Percentiles rank a stretch among this genome's conserved stretches.
Evolutionary conservation across 1,284 basidiomycete genomes (phyloP).

Genomic region (Apiotrichum veenhuisii): DNA sequence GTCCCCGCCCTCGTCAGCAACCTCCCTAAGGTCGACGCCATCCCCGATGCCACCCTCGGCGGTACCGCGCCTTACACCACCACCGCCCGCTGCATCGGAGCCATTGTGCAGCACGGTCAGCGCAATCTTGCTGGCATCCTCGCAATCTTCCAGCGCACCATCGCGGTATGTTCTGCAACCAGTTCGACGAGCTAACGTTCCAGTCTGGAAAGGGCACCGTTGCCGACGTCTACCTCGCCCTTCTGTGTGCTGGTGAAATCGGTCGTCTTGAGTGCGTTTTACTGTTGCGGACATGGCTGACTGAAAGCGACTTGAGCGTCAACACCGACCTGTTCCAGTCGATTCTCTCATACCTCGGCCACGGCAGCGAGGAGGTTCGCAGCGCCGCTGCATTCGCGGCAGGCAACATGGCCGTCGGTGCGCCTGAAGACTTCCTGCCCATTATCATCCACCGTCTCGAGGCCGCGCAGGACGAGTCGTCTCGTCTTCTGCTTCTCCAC

Average conservation of each 20-base stretch:
- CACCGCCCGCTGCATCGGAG: conserved; percentile 76
- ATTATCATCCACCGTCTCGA: conserved; percentile 77
- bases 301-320: conserved; percentile 69
- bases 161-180: conserved; percentile 55
- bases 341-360: conserved; percentile 68
- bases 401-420: conserved; percentile 92
- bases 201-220: conserved; percentile 64
- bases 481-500: conserved; percentile 77
- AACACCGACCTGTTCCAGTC: conserved; percentile 70
- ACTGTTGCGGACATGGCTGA: not conserved
- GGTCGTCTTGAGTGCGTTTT: conserved; percentile 72
- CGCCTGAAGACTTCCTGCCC: conserved; percentile 78
- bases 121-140: conserved; percentile 72
- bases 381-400: conserved; percentile 88
- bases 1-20: conserved; percentile 62
- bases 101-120: conserved; percentile 66
- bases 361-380: conserved; percentile 76
- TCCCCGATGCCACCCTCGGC: conserved; percentile 43
- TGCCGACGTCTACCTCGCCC: conserved; percentile 68
- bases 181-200: conserved; percentile 31
- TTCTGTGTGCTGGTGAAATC: conserved; percentile 83
- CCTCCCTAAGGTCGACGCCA: conserved; percentile 22
- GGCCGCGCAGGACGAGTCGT: conserved; percentile 61
- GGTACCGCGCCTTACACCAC: conserved; percentile 55
- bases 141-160: conserved; percentile 69